Percentiles rank a stretch among this genome's conserved stretches.
Conservation (phyloP, 208 protist genomes). For the Trypanosoma brucei region DNA sequence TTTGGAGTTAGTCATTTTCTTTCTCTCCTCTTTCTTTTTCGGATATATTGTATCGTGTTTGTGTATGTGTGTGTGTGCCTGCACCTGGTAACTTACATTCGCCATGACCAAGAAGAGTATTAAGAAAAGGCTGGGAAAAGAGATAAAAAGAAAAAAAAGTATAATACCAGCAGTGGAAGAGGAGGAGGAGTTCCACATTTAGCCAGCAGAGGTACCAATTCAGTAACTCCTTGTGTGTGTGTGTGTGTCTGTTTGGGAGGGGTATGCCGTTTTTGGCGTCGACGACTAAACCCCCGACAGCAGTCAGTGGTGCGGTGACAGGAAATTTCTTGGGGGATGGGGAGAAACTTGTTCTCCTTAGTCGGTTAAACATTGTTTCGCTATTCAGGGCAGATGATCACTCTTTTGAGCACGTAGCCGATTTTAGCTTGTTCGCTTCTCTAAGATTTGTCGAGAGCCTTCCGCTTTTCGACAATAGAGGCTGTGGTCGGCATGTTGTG, state of each 20-base stretch:
- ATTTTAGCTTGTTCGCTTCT: slow-evolving; percentile 55
- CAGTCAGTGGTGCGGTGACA: slow-evolving; percentile 37
- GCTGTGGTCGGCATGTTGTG: slow-evolving; percentile 42
- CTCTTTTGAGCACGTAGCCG: slow-evolving; percentile 33
- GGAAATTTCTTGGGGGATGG: slow-evolving; percentile 31
- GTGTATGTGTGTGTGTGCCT: no score
- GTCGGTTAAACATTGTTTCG: slow-evolving; percentile 49
- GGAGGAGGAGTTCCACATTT: no score
- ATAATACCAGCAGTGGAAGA: no score
- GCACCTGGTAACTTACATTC: no score
- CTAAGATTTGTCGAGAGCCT: slow-evolving; percentile 68
- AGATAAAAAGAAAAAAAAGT: no score
- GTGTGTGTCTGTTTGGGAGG: background rate
- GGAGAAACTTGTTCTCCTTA: slow-evolving; percentile 32
- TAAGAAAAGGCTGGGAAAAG: no score
- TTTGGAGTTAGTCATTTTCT: no score
- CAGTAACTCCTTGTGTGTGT: no score
- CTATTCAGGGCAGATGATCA: slow-evolving; percentile 28
- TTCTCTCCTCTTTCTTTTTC: no score
- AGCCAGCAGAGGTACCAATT: no score
- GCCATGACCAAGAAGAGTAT: no score
- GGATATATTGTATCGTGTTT: no score
- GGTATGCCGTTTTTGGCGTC: slow-evolving; percentile 47
- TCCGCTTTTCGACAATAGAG: slow-evolving; percentile 34
- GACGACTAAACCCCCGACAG: slow-evolving; percentile 47